Evolutionary conservation across 2,329 filamentous ascomycete species (phyloP).

Genomic region (Aureobasidium sp.): DNA sequence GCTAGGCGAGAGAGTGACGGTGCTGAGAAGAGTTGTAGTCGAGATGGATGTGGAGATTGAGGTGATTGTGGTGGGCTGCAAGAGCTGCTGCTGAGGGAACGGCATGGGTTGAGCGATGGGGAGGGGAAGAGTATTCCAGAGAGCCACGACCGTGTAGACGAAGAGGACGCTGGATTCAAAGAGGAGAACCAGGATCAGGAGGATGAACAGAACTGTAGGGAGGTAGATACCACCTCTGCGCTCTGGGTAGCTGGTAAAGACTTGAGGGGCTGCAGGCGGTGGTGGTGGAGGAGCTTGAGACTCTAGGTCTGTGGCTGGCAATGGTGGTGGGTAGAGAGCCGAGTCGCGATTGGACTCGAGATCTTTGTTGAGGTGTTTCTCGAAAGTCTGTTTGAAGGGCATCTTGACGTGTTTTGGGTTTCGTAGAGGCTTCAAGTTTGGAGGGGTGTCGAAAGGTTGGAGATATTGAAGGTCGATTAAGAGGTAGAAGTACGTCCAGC

Average conservation of each 20-base stretch:
- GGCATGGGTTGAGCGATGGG: constrained; percentile 19
- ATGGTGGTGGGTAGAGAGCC: constrained; percentile 14
- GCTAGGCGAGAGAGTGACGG: not conserved
- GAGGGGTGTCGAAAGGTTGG: not conserved
- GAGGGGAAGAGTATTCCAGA: constrained; percentile 28
- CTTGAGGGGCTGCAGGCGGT: constrained; percentile 13
- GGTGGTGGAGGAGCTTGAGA: constrained; percentile 18
- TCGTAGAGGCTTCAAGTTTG: not conserved
- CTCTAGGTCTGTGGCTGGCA: constrained; percentile 18
- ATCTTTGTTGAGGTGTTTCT: constrained; percentile 26
- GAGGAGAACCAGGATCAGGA: constrained; percentile 24
- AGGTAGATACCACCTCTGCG: constrained; percentile 26
- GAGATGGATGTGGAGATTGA: not conserved
- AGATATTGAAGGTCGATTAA: not conserved
- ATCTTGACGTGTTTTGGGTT: constrained; percentile 14
- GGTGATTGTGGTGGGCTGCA: not conserved
- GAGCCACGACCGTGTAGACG: constrained; percentile 30
- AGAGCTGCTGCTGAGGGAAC: not conserved
- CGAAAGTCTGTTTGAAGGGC: constrained; percentile 25
- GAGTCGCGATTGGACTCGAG: constrained; percentile 21
- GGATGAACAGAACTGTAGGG: constrained; percentile 26
- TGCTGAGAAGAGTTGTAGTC: not conserved
- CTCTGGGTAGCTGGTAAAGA: constrained; percentile 22
- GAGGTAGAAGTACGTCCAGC: not conserved
- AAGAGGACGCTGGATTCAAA: constrained; percentile 30